Evolutionary conservation across 805 yeast genomes (phyloP), one percentile per base, ranked within the genome.

Genomic region (Wickerhamomyces pijperi): DNA sequence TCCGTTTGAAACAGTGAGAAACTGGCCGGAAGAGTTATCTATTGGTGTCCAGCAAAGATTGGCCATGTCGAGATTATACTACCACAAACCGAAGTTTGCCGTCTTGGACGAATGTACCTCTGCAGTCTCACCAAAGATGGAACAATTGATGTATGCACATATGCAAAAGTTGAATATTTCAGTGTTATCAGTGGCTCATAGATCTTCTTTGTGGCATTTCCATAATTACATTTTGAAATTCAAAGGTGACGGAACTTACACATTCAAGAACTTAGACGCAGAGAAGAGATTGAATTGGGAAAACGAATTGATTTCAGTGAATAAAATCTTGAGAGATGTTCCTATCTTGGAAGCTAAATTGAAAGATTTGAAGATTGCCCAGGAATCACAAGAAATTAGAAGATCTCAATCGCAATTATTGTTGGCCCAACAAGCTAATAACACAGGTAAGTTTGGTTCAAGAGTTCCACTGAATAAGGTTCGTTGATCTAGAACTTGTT

Each of bases 21-120:
- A 82, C 58, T 88, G 97, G 97, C 72, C 82, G 9, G 95, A 86
- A 48, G 84, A 87, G 48, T 65, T 88, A 44, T 81, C 94, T 2
- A 78, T 80, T 46, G 97, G 97, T 20, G 94, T 88, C 19, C 96
- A 88, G 58, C 97, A 88, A 58, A 67, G 95, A 49, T 68, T 88
- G 46, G 96, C 96, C 13, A 80, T 90, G 82, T 95, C 94, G 3
- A 72, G 97, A 51, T 68, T 88, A 59, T 88, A 83, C 55, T 88
- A 87, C 55, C 96, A 88, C 59, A 71, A 72, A 51, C 97, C 97
- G 2, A 82, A 77, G 58, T 88, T 87, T 67, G 97, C 97, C 0
- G 95, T 88, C 19, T 65, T 88, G 46, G 97, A 88, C 61, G 97
- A 88, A 64, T 88, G 96, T 59, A 88, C 97, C 1, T 85, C 95